phyloP scores from a whole-genome alignment of 495 filamentous ascomycete genomes.

The Penicillium canariense region DNA sequence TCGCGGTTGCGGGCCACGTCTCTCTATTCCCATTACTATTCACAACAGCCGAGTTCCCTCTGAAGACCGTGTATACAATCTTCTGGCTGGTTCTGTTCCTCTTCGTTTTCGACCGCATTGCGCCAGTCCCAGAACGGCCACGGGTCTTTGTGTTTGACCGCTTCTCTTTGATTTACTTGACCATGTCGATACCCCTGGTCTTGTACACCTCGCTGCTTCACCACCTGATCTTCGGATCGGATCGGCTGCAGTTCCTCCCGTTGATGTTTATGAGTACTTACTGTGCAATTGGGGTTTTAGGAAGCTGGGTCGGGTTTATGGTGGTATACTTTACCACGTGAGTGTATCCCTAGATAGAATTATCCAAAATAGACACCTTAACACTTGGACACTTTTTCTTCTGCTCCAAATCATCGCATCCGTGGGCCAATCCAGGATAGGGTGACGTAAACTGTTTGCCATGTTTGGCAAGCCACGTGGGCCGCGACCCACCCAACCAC shows the following conservation, averaged over 20 bases:
- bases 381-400: not conserved
- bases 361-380: not conserved
- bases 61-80: constrained; percentile 92
- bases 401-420: not conserved
- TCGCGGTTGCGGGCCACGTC: constrained; percentile 91
- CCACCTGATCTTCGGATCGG: constrained; percentile 70
- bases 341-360: constrained; percentile 1
- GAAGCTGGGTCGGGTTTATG: constrained; percentile 94
- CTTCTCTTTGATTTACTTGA: constrained; percentile 84
- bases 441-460: constrained; percentile 31
- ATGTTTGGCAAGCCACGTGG: constrained; percentile 40
- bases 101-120: constrained; percentile 78
- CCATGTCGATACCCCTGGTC: constrained; percentile 83
- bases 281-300: constrained; percentile 90
- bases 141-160: constrained; percentile 87
- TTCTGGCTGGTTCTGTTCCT: constrained; percentile 87
- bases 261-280: constrained; percentile 98
- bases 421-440: not conserved
- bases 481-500: constrained; percentile 28
- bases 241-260: constrained; percentile 83
- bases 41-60: constrained; percentile 80
- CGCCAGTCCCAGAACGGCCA: constrained; percentile 70
- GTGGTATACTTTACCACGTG: constrained; percentile 85
- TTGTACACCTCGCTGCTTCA: constrained; percentile 85
- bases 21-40: constrained; percentile 93